Evolutionary conservation across 805 yeast species (phyloP).

Genomic region (Jamesozyma hellenica): DNA sequence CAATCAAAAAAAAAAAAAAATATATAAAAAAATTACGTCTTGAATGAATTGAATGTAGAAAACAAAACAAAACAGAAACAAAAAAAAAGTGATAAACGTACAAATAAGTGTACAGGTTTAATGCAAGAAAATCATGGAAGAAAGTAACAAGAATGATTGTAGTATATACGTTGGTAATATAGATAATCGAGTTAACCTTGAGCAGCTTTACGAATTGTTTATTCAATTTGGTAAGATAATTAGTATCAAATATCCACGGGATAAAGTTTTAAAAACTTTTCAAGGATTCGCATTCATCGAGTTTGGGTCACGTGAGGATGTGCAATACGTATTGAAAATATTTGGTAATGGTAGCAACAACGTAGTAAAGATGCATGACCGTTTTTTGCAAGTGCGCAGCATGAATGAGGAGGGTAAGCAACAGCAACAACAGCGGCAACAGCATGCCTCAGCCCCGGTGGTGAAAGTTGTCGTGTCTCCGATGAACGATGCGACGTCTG

Average conservation of each 20-base stretch:
- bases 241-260: constrained; percentile 67
- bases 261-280: constrained; percentile 55
- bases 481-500: constrained; percentile 39
- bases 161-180: constrained; percentile 67
- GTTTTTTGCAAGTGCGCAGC: constrained; percentile 24
- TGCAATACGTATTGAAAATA: constrained; percentile 55
- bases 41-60: too few relatives aligned
- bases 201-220: constrained; percentile 68
- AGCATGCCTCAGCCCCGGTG: constrained; percentile 28
- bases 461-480: too few relatives aligned
- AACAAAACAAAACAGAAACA: too few relatives aligned
- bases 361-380: constrained; percentile 42
- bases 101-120: too few relatives aligned
- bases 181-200: constrained; percentile 64
- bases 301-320: constrained; percentile 48
- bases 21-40: too few relatives aligned
- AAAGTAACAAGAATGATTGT: too few relatives aligned
- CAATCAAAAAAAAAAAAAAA: too few relatives aligned
- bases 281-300: constrained; percentile 89
- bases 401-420: constrained; percentile 12
- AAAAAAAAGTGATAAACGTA: too few relatives aligned
- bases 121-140: too few relatives aligned
- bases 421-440: constrained; percentile 16
- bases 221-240: constrained; percentile 75
- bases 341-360: constrained; percentile 37